phyloP scores from a whole-genome alignment of 768 basidiomycete species.

The Collybia nuda region DNA sequence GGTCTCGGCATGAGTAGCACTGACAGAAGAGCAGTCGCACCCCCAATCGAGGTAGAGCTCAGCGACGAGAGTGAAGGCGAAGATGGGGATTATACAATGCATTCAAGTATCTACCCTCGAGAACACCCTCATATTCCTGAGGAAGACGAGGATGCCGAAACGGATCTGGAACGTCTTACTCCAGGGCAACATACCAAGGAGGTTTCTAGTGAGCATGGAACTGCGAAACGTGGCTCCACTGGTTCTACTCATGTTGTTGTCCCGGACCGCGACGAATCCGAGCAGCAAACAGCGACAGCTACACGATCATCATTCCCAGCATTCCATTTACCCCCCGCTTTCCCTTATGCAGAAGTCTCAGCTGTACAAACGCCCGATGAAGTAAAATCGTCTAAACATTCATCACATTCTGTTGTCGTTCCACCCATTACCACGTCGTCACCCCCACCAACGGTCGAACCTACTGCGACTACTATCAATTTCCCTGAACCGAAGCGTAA shows the following conservation, averaged over 20 bases:
- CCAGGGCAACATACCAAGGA: conserved; percentile 4
- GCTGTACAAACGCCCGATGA: conserved; percentile 1
- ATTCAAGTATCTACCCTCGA: conserved; percentile 35
- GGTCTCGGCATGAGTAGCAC: conserved; percentile 20
- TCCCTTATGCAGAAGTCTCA: conserved; percentile 1
- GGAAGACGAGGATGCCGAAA: conserved; percentile 61
- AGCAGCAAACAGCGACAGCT: conserved; percentile 36
- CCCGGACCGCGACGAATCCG: conserved; percentile 27
- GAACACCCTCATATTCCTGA: conserved; percentile 66
- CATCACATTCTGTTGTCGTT: conserved; percentile 12
- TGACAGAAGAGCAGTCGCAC: conserved; percentile 31
- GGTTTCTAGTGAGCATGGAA: conserved; percentile 1
- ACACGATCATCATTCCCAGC: conserved; percentile 28
- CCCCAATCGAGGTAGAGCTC: conserved; percentile 73
- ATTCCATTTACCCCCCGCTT: conserved; percentile 18
- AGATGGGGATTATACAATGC: conserved; percentile 41
- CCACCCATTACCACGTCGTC: conserved; percentile 7
- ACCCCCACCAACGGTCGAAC: conserved; percentile 26
- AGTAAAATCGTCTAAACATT: conserved; percentile 24
- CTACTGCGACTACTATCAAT: conserved; percentile 19
- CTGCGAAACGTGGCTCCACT: conserved; percentile 2
- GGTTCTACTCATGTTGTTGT: conserved; percentile 20
- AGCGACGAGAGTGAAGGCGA: conserved; percentile 83
- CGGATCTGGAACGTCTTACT: conserved; percentile 19
- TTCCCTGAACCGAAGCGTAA: conserved; percentile 14